Conservation (phyloP, 179 eudicot species). For the Pouteria campechiana region DNA sequence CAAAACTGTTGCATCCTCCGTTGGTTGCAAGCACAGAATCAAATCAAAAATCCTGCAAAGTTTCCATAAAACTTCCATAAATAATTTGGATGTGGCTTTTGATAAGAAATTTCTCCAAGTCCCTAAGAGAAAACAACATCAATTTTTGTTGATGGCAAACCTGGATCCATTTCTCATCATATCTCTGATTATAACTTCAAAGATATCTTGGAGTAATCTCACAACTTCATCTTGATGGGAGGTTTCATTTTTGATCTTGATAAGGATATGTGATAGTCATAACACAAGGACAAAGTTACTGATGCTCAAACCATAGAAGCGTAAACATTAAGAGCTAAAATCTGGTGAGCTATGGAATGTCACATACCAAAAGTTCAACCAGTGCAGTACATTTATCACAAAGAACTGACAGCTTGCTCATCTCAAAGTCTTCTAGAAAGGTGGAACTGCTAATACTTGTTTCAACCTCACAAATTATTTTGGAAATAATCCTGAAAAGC, state of each 20-base stretch:
- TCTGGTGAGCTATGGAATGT: background rate
- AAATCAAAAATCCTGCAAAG: constrained; percentile 64
- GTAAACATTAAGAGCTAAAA: constrained; percentile 1
- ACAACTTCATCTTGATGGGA: constrained; percentile 48
- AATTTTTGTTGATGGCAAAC: too few species aligned
- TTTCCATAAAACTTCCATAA: too few species aligned
- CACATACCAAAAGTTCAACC: constrained; percentile 65
- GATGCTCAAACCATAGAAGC: background rate
- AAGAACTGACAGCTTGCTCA: constrained; percentile 65
- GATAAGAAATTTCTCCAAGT: too few species aligned
- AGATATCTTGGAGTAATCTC: constrained; percentile 78
- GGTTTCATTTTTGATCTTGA: constrained; percentile 54
- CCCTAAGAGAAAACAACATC: too few species aligned
- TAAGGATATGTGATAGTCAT: background rate
- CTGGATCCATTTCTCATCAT: constrained; percentile 85
- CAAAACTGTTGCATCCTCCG: constrained; percentile 29
- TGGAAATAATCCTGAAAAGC: constrained; percentile 46
- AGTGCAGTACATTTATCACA: constrained; percentile 54
- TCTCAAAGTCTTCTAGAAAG: constrained; percentile 51
- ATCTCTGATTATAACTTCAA: constrained; percentile 73
- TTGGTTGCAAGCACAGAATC: constrained; percentile 30
- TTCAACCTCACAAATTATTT: constrained; percentile 67
- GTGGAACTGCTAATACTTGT: constrained; percentile 49
- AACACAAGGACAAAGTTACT: too few species aligned
- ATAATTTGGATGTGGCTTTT: too few species aligned